Conservation (phyloP, 2,329 filamentous ascomycete species). For the Diaporthe humulicola region DNA sequence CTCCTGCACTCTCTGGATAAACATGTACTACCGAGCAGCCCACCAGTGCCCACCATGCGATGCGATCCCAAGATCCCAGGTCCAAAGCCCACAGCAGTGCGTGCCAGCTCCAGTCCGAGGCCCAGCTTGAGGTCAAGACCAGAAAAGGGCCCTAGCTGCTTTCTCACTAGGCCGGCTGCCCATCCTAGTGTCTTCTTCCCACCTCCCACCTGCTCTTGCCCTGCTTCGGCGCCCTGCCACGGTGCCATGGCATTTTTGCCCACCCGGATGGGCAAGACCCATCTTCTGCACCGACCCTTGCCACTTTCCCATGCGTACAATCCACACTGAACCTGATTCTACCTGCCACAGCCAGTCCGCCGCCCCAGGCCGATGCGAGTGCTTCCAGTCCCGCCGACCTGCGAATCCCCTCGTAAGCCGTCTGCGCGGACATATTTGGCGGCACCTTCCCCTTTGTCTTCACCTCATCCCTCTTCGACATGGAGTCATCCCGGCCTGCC, state of each 20-base stretch:
- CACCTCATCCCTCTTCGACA: not conserved
- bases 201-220: not conserved
- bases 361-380: not conserved
- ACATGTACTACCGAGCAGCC: too few species aligned
- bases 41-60: not conserved
- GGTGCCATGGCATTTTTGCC: slow-evolving; percentile 11
- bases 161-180: not conserved
- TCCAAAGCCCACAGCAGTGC: not conserved
- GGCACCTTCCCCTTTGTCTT: not conserved
- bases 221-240: too few species aligned
- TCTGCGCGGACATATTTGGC: not conserved
- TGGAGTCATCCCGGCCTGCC: not conserved
- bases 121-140: not conserved
- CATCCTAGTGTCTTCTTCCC: too few species aligned
- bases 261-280: slow-evolving; percentile 3
- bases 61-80: not conserved
- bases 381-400: not conserved
- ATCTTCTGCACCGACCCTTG: not conserved
- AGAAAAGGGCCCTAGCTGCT: not conserved
- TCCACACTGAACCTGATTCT: not conserved
- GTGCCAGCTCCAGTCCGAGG: not conserved
- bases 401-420: slow-evolving; percentile 3
- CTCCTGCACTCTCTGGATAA: not conserved
- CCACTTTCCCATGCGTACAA: slow-evolving; percentile 16
- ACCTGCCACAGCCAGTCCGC: not conserved